These are phyloP conservation scores for Pinus tabuliformis DNA, from an alignment of 75 land plant genomes.

Conservation along the genomic window DNA sequence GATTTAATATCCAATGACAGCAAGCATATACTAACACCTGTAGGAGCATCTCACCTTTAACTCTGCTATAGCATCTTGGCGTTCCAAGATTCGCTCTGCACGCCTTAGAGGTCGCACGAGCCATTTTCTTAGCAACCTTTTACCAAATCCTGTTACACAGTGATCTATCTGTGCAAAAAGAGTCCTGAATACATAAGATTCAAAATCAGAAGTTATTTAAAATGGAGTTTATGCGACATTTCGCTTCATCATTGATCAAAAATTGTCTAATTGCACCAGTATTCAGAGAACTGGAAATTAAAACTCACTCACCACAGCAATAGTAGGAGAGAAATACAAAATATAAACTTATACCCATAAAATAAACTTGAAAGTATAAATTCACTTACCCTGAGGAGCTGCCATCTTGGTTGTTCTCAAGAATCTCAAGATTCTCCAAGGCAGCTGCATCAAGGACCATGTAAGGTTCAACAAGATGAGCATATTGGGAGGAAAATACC, in stretches of 20 bases:
- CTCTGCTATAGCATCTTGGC: conserved; percentile 74
- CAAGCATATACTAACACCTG: no score
- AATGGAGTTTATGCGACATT: not conserved
- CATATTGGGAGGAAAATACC: not conserved
- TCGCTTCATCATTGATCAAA: not conserved
- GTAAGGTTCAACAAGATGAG: conserved; percentile 33
- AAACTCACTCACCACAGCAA: not conserved
- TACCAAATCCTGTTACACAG: conserved; percentile 91
- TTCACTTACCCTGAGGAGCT: conserved; percentile 65
- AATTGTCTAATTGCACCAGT: not conserved
- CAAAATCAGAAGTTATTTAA: not conserved
- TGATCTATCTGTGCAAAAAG: conserved; percentile 79
- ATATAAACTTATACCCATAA: not conserved
- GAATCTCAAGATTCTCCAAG: conserved; percentile 84
- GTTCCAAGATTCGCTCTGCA: conserved; percentile 48
- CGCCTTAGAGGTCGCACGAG: conserved; percentile 80
- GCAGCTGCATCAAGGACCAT: conserved; percentile 96
- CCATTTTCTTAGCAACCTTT: conserved; percentile 85
- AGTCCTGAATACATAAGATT: conserved; percentile 46
- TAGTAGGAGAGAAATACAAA: not conserved
- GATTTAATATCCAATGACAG: not conserved
- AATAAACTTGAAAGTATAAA: no score
- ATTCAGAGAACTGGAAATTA: not conserved
- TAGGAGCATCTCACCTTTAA: conserved; percentile 24
- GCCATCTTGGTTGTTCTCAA: conserved; percentile 82